Percentiles rank a stretch among this genome's conserved stretches.
Conservation (phyloP, 2,329 filamentous ascomycete species). For the Botrytis pseudocinerea region DNA sequence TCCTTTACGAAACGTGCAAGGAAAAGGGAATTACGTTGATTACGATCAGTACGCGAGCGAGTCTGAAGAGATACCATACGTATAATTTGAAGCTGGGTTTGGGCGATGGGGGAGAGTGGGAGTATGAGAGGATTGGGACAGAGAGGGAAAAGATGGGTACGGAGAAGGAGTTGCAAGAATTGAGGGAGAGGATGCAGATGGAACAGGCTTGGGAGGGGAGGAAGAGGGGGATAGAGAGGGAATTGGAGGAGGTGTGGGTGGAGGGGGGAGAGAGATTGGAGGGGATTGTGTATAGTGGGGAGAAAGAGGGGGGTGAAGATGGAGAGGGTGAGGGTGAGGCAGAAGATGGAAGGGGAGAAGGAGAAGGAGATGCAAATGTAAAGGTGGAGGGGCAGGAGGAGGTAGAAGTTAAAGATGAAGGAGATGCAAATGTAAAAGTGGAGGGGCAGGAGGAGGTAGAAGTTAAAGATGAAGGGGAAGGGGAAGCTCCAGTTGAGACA, state of each 20-base stretch:
- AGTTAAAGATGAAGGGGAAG: background rate
- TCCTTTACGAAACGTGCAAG: conserved; percentile 92
- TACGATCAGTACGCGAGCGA: conserved; percentile 92
- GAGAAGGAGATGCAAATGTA: background rate
- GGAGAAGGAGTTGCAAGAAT: conserved; percentile 83
- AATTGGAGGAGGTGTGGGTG: conserved; percentile 57
- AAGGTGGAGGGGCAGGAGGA: background rate
- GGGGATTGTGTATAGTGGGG: conserved; percentile 25
- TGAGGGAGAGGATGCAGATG: conserved; percentile 75
- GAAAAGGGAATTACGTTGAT: conserved; percentile 92
- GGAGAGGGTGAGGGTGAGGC: too few relatives aligned
- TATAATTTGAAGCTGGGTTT: conserved; percentile 84
- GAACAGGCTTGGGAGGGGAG: conserved; percentile 83
- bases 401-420: too few relatives aligned
- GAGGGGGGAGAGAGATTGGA: conserved; percentile 37
- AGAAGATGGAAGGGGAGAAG: background rate
- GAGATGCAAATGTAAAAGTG: background rate
- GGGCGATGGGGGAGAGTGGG: conserved; percentile 81
- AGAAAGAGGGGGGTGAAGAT: background rate
- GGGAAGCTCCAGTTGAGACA: background rate
- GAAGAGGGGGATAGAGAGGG: conserved; percentile 76
- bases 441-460: background rate
- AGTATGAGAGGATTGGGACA: conserved; percentile 90
- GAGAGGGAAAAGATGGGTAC: conserved; percentile 90
- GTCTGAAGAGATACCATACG: conserved; percentile 92